phyloP scores from a whole-genome alignment of 495 filamentous ascomycete species.

The Echria macrotheca region DNA sequence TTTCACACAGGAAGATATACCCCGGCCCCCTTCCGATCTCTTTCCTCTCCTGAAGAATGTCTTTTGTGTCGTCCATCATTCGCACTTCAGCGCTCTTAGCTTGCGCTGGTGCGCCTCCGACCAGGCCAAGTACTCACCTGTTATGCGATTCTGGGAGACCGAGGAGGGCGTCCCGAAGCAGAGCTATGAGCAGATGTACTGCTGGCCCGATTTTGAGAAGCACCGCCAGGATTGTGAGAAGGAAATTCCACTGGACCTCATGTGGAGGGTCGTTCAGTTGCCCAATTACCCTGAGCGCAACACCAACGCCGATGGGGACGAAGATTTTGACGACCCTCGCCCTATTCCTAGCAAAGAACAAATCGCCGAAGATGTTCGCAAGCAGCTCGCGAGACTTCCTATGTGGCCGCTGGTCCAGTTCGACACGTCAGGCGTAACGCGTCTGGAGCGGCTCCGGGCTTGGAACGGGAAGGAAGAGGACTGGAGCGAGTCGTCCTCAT shows the following conservation, averaged over 20 bases:
- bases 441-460: constrained; percentile 9
- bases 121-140: constrained; percentile 13
- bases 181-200: constrained; percentile 18
- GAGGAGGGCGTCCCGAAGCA: constrained; percentile 7
- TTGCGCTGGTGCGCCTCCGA: constrained; percentile 29
- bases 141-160: not conserved
- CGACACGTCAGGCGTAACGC: not conserved
- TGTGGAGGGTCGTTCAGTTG: constrained; percentile 5
- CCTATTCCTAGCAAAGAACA: not conserved
- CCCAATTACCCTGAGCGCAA: not conserved
- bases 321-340: no score
- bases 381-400: not conserved
- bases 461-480: constrained; percentile 4
- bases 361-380: not conserved
- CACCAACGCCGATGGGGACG: not conserved
- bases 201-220: constrained; percentile 31
- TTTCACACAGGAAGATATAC: not conserved
- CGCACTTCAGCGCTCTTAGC: not conserved
- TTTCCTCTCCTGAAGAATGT: constrained; percentile 16
- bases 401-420: constrained; percentile 30
- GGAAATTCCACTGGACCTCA: not conserved
- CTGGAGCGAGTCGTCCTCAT: not conserved
- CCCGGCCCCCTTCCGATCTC: not conserved
- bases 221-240: constrained; percentile 10
- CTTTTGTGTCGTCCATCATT: constrained; percentile 7